These are phyloP conservation scores for Fusarium algeriense DNA, from an alignment of 2,329 filamentous ascomycete genomes.

Conservation along the genomic window DNA sequence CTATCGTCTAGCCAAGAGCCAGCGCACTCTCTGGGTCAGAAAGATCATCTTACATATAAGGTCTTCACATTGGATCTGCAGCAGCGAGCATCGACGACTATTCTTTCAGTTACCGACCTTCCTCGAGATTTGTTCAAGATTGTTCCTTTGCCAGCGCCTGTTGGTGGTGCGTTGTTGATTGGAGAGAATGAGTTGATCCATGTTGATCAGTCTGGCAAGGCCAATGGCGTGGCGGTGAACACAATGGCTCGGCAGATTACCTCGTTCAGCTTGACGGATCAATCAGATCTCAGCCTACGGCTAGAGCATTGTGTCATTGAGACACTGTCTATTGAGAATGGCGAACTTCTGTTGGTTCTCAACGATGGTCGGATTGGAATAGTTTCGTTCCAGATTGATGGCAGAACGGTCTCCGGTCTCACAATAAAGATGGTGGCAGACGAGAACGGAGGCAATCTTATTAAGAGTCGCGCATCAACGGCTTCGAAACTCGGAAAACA, in stretches of 20 bases:
- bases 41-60: constrained; percentile 88
- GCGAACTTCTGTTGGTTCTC: constrained; percentile 87
- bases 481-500: constrained; percentile 76
- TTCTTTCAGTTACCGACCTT: constrained; percentile 85
- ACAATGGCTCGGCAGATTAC: constrained; percentile 87
- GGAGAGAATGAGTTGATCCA: constrained; percentile 94
- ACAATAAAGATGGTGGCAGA: constrained; percentile 74
- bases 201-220: constrained; percentile 94
- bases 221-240: constrained; percentile 93
- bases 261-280: constrained; percentile 86
- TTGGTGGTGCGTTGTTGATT: constrained; percentile 88
- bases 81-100: constrained; percentile 91
- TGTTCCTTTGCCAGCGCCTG: constrained; percentile 83
- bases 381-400: constrained; percentile 87
- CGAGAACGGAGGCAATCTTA: constrained; percentile 71
- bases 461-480: constrained; percentile 75
- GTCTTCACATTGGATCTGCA: constrained; percentile 96
- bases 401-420: constrained; percentile 89
- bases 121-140: constrained; percentile 90
- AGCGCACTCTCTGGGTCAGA: constrained; percentile 83
- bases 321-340: constrained; percentile 78
- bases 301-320: constrained; percentile 86
- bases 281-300: constrained; percentile 81
- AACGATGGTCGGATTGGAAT: constrained; percentile 80
- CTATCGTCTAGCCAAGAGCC: constrained; percentile 81